Base-by-base conservation (phyloP, 257 asterid species). In the Nicotiana tabacum region DNA sequence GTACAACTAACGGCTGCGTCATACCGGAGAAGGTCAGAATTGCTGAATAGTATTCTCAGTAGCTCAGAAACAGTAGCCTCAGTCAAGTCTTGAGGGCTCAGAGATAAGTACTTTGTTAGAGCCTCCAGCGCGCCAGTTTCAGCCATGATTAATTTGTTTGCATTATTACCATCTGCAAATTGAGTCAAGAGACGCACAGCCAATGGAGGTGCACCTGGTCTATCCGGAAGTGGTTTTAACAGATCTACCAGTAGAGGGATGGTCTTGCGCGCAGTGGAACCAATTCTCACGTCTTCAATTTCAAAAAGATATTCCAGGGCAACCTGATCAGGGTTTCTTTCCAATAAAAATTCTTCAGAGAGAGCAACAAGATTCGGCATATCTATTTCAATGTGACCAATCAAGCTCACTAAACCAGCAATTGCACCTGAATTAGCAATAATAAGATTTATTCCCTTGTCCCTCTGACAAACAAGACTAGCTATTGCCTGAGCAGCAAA, bases 401-500 rank as follows among this genome's bases (percentile, higher is more conserved):
- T 83, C 76, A 93, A 83, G 83, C 91, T 81, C 82, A 91, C 85
- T 83, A 95, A 80, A 69, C 95, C 97, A 60, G 88, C 83, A 81
- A 93, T 90, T 81, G 94, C 93, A 84, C 93, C 96, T 48, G 98
- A 91, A 84, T 93, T 90, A 61, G 94, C 92, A 81, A 95, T 85
- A 17, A 91, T 90, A 82, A 95, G 92, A 89, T 89, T 91, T 82
- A 90, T 90, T 70, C 85, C 89, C 83, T 82, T 89, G 88, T 90
- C 88, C 77, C 92, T 89, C 85, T 93, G 95, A 84, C 87, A 69
- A 85, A 90, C 94, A 82, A 95, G 92, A 84, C 97, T 93, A 66
- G 95, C 92, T 88, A 92, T 86, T 77, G 97, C 97, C 88, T 93
- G 98, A 77, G 98, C 98, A 84, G 97, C 95, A 79, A 95, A 93